Base-by-base conservation (phyloP, 208 protist genomes). In the Wallacemonas rigidus region DNA sequence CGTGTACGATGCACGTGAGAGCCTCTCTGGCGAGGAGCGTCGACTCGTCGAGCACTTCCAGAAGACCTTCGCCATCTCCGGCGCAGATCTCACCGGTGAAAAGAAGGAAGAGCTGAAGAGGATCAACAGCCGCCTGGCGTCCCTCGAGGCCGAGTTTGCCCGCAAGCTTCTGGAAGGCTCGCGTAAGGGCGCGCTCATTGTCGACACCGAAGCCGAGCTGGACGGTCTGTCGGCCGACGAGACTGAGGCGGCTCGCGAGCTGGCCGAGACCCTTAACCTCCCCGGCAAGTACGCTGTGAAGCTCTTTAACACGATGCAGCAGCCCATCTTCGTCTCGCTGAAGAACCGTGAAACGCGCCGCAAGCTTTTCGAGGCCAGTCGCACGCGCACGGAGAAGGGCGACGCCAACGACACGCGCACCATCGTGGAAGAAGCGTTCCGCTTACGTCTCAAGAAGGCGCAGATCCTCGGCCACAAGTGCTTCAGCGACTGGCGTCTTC, bases 221-320 rank as follows among this genome's bases (percentile, higher is more conserved):
- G 75, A 77, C 39, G 85, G 85, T 6, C 71, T 89, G 39, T 69
- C 41, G 45, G 75, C 76, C 47, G 78, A 84, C 35, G 75, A 81
- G 39, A 67, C 87, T 36, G 51, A 53, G 35, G 67, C 41, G 6
- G 77, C 80, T 2, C 73, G 70, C 62, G 80, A 76, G 50, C 67
- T 84, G 15, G 77, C 76, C 17, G 81, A 79, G 71, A 67, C 58
- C 14, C 63, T 79, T 5, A 70, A 81, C 51, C 70, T 76, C 68
- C 35, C 68, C 43, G 81, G 83, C 41, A 87, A 78, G 57, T 86
- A 85, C 67, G 78, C 86, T 8, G 58, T 90, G 45, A 56, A 63
- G 14, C 74, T 87, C 41, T 70, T 81, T 50, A 87, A 87, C 76
- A 87, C 85, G 9, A 81, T 77, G 48, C 85, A 87, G 75, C 82